Conservation (phyloP, 441 rosid species). For the Erodium chrysanthum region DNA sequence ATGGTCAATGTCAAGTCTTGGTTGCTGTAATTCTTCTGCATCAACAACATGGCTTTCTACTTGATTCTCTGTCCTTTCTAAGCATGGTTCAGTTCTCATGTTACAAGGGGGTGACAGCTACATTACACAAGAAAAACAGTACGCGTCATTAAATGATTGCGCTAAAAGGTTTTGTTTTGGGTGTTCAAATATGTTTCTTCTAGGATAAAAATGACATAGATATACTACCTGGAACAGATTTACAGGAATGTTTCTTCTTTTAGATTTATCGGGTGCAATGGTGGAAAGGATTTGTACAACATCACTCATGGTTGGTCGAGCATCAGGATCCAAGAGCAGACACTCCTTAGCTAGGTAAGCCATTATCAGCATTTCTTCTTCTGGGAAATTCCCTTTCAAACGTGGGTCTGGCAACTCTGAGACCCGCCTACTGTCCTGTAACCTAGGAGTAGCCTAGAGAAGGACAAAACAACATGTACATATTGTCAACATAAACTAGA, state of each 20-base stretch:
- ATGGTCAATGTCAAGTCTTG: constrained; percentile 13
- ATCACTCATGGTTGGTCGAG: constrained; percentile 90
- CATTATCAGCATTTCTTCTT: constrained; percentile 82
- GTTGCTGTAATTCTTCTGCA: constrained; percentile 21
- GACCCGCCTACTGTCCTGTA: constrained; percentile 57
- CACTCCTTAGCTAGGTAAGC: constrained; percentile 92
- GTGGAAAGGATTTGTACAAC: constrained; percentile 90
- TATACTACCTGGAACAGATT: constrained; percentile 50
- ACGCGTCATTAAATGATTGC: background rate
- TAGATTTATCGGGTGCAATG: constrained; percentile 54
- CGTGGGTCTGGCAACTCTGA: constrained; percentile 74
- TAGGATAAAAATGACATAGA: background rate
- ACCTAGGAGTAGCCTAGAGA: constrained; percentile 62
- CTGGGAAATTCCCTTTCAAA: constrained; percentile 51
- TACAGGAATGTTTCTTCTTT: constrained; percentile 51
- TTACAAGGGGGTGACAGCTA: constrained; percentile 31
- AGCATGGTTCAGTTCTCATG: constrained; percentile 20
- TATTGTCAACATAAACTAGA: background rate
- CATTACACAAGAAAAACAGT: constrained; percentile 9
- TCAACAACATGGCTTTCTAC: constrained; percentile 20
- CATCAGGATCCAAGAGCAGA: constrained; percentile 74
- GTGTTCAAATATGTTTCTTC: background rate
- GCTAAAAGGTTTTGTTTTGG: background rate
- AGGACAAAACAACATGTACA: background rate
- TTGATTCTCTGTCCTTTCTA: constrained; percentile 17